phyloP scores from a whole-genome alignment of 129 eudicot genomes.

The Escallonia rubra region DNA sequence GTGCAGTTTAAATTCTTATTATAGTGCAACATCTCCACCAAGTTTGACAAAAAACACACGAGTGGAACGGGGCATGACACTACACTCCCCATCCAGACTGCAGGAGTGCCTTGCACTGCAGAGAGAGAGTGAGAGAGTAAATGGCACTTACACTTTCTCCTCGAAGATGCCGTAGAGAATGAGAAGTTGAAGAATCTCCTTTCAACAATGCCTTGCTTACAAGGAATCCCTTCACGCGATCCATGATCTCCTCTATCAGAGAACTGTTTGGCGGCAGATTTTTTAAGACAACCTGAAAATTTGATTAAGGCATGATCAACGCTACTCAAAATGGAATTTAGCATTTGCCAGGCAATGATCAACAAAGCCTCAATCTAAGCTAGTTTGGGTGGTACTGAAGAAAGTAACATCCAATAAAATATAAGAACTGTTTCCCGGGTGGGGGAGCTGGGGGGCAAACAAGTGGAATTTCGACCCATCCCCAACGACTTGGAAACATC shows the following conservation, averaged over 20 bases:
- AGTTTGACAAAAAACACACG: too few relatives aligned
- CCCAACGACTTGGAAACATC: not conserved
- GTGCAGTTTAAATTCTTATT: too few relatives aligned
- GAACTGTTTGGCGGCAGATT: conserved; percentile 95
- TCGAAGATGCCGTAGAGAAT: conserved; percentile 62
- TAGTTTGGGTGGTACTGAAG: too few relatives aligned
- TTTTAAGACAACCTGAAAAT: conserved; percentile 72
- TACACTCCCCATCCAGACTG: too few relatives aligned
- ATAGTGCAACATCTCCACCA: too few relatives aligned
- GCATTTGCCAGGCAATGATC: too few relatives aligned
- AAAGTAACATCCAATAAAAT: too few relatives aligned
- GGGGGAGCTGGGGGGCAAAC: too few relatives aligned
- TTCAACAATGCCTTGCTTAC: conserved; percentile 76
- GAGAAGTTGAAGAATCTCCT: conserved; percentile 67
- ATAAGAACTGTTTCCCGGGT: too few relatives aligned
- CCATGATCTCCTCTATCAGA: conserved; percentile 87
- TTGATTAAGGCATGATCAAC: not conserved
- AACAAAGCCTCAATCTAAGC: too few relatives aligned
- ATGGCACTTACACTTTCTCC: conserved; percentile 54
- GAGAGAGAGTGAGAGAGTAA: not conserved
- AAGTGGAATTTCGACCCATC: not conserved
- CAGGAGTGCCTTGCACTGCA: too few relatives aligned
- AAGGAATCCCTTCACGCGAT: conserved; percentile 79
- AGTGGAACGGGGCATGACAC: too few relatives aligned
- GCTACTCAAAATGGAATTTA: not conserved